These are phyloP conservation scores for Cryomyces antarcticus DNA, from an alignment of 495 filamentous ascomycete genomes.

Conservation along the genomic window DNA sequence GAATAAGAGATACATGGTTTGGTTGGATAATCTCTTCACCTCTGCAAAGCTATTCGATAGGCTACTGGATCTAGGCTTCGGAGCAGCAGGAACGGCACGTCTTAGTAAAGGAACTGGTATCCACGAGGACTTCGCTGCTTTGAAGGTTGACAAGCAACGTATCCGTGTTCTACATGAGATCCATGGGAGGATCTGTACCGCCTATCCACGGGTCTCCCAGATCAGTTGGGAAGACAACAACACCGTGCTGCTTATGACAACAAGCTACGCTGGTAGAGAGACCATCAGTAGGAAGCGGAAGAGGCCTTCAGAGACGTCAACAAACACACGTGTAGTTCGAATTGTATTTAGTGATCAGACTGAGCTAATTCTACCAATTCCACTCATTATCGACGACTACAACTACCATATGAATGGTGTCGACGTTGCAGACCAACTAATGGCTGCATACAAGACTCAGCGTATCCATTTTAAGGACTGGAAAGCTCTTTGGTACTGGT, in stretches of 20 bases:
- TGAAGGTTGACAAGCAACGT: too few species aligned
- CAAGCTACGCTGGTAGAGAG: not conserved
- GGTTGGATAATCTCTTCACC: not conserved
- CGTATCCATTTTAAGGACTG: not conserved
- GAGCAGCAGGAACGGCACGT: too few species aligned
- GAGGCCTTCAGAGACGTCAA: not conserved
- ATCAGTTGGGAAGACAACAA: not conserved
- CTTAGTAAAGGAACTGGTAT: too few species aligned
- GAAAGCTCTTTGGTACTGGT: not conserved
- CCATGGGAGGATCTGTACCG: too few species aligned
- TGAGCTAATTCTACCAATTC: not conserved
- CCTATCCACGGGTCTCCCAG: too few species aligned
- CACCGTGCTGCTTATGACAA: not conserved
- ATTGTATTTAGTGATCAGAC: not conserved
- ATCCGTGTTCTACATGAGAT: too few species aligned
- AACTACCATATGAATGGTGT: not conserved
- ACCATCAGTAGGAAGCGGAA: not conserved
- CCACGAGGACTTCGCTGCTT: too few species aligned
- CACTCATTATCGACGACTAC: not conserved
- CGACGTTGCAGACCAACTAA: not conserved
- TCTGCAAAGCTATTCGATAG: not conserved
- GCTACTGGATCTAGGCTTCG: too few species aligned
- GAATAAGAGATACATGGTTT: too few species aligned
- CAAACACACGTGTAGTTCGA: not conserved
- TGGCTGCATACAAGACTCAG: not conserved